phyloP scores from a whole-genome alignment of 495 filamentous ascomycete genomes.

The Hyaloscypha finlandica region DNA sequence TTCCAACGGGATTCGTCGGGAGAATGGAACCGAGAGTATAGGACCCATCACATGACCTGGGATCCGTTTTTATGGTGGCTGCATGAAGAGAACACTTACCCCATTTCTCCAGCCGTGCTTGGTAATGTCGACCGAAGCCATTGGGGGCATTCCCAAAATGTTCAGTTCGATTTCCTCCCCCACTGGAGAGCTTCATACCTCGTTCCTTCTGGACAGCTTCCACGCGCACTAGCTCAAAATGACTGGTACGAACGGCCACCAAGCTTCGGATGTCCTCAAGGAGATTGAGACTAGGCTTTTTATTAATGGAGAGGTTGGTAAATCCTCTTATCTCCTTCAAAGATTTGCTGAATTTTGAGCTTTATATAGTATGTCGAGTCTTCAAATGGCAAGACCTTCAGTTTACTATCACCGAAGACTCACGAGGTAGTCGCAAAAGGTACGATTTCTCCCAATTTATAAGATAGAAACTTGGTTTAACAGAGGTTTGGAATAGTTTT shows the following conservation, averaged over 20 bases:
- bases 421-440: conserved; percentile 34
- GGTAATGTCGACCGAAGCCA: background rate
- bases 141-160: background rate
- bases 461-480: background rate
- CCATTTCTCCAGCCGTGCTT: background rate
- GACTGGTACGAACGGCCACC: background rate
- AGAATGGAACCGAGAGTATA: background rate
- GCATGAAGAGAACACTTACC: background rate
- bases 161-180: background rate
- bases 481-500: conserved; percentile 52
- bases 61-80: background rate
- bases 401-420: conserved; percentile 39
- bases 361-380: conserved; percentile 38
- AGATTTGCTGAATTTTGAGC: background rate
- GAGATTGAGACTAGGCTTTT: conserved; percentile 39
- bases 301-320: conserved; percentile 41
- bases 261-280: background rate
- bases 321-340: background rate
- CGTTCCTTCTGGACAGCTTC: background rate
- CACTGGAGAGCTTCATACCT: background rate
- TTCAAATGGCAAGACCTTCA: conserved; percentile 38
- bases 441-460: background rate
- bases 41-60: background rate
- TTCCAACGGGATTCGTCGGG: background rate
- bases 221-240: background rate